Conservation (phyloP, 2,329 filamentous ascomycete genomes). For the Cordyceps farinosa region DNA sequence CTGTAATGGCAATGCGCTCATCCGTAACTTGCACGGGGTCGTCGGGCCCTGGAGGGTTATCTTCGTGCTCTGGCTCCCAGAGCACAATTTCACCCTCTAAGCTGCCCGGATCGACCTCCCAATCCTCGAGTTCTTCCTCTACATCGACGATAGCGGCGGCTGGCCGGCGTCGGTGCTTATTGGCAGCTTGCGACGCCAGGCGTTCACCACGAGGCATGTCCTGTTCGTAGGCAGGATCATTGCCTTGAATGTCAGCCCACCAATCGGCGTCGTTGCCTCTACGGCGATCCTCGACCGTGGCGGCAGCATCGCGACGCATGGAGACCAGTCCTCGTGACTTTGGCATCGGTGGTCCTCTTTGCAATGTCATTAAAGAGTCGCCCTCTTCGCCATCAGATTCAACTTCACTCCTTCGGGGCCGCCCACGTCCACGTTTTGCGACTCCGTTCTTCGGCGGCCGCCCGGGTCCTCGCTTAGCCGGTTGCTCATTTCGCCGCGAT, state of each 20-base stretch:
- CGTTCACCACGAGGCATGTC: not conserved
- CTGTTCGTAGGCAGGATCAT: not conserved
- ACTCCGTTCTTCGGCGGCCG: conserved; percentile 17
- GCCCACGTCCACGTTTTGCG: conserved; percentile 10
- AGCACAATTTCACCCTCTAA: conserved; percentile 60
- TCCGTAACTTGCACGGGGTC: conserved; percentile 53
- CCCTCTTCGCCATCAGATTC: conserved; percentile 31
- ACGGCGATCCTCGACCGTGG: conserved; percentile 50
- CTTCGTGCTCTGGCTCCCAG: conserved; percentile 59
- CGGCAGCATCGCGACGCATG: conserved; percentile 42
- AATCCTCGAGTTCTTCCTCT: conserved; percentile 60
- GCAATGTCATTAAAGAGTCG: conserved; percentile 39
- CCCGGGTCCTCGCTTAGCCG: conserved; percentile 15
- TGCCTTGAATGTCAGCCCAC: not conserved
- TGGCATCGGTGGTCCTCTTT: conserved; percentile 47
- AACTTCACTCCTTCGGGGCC: conserved; percentile 10
- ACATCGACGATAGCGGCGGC: conserved; percentile 42
- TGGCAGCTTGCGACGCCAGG: not conserved
- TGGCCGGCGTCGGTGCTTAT: conserved; percentile 30
- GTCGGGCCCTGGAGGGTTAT: conserved; percentile 49
- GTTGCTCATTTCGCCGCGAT: conserved; percentile 1
- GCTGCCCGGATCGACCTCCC: conserved; percentile 65
- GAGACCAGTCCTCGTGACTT: conserved; percentile 47
- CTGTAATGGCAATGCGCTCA: conserved; percentile 55
- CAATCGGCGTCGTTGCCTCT: conserved; percentile 2